Conservation (phyloP, 345 rosid species). For the Xanthoceras sorbifolium region DNA sequence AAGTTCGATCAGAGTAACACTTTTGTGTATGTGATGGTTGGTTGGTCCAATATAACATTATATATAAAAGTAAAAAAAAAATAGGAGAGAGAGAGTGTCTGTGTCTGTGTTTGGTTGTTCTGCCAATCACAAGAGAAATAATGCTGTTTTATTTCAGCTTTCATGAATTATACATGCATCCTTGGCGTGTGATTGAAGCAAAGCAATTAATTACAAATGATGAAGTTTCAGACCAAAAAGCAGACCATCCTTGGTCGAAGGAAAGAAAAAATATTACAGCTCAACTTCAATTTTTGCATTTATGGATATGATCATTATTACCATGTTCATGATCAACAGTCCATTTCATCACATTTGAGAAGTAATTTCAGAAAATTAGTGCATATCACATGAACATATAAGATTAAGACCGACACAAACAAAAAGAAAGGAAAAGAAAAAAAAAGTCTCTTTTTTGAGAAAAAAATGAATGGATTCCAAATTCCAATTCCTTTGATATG, state of each 20-base stretch:
- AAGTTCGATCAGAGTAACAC: no score
- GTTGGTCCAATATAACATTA: background rate
- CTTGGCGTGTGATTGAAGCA: constrained; percentile 3
- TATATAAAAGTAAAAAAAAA: no score
- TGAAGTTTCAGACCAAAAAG: background rate
- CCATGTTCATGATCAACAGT: background rate
- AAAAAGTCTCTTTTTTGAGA: background rate
- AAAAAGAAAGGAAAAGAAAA: no score
- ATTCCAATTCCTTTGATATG: constrained; percentile 6
- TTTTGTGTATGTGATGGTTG: background rate
- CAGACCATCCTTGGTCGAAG: background rate
- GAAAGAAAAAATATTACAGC: background rate
- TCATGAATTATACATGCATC: no score
- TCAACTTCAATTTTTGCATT: background rate
- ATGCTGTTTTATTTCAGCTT: no score
- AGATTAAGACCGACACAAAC: background rate
- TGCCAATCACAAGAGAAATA: no score
- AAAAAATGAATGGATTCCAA: background rate
- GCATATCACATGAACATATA: background rate
- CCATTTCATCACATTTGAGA: background rate
- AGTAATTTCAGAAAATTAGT: background rate
- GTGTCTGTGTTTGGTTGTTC: no score
- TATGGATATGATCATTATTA: background rate
- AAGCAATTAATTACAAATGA: background rate
- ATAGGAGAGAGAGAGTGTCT: no score